phyloP scores from a whole-genome alignment of 2,329 filamentous ascomycete genomes.

The Colletotrichum ledebouriae region DNA sequence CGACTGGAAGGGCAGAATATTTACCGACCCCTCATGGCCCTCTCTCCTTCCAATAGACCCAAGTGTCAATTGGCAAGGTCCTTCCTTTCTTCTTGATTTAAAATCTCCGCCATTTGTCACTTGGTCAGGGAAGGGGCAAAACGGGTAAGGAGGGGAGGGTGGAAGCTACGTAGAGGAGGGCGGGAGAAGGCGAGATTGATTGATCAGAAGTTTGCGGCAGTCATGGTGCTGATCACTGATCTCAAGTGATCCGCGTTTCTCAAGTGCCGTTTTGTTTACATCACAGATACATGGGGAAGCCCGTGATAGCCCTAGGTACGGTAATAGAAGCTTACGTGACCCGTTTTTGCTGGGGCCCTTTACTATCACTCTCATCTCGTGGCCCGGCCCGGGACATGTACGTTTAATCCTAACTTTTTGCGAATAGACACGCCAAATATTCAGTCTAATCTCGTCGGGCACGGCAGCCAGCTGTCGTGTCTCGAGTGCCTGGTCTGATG shows the following conservation, averaged over 20 bases:
- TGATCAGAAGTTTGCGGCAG: constrained; percentile 14
- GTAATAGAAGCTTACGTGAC: background rate
- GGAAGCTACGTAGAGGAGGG: background rate
- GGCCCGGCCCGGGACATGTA: background rate
- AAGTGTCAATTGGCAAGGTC: background rate
- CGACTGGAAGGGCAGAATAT: too few species aligned
- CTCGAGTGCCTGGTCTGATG: constrained; percentile 32
- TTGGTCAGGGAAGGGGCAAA: constrained; percentile 1
- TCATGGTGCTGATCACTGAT: constrained; percentile 16
- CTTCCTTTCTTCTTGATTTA: background rate
- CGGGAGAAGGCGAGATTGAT: background rate
- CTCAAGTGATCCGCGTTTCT: constrained; percentile 5
- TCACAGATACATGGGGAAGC: constrained; percentile 7
- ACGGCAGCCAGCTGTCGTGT: constrained; percentile 26
- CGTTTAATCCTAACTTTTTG: background rate
- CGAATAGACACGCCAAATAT: background rate
- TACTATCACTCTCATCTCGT: too few species aligned
- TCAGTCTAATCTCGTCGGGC: constrained; percentile 23
- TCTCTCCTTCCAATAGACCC: background rate
- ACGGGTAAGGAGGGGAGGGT: background rate
- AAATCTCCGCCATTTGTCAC: background rate
- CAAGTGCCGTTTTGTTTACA: constrained; percentile 26
- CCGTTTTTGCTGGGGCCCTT: too few species aligned
- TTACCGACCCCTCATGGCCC: too few species aligned
- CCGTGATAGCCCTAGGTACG: constrained; percentile 7